Percentiles rank a stretch among this genome's conserved stretches.
Conservation (phyloP, 2,329 filamentous ascomycete species). For the Colletotrichum ledebouriae region DNA sequence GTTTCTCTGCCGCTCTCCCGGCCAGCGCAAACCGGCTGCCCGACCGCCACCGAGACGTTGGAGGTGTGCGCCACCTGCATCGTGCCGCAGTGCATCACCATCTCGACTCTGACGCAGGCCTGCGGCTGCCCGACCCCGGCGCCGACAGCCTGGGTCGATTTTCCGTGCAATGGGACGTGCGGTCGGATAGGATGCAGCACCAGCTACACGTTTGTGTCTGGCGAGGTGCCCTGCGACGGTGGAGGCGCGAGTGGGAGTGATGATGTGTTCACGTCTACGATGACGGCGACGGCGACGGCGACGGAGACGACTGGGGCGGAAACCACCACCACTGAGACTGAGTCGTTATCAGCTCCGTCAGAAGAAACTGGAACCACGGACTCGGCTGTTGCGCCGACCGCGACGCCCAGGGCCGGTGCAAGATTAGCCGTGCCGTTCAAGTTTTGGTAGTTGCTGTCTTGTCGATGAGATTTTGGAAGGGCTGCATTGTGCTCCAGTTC, state of each 20-base stretch:
- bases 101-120: constrained; percentile 49
- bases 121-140: constrained; percentile 51
- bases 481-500: too few species aligned
- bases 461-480: too few species aligned
- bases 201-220: constrained; percentile 41
- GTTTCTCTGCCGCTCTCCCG: background rate
- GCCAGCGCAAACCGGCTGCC: constrained; percentile 44
- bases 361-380: background rate
- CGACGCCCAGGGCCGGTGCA: constrained; percentile 31
- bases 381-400: background rate
- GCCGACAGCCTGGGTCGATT: constrained; percentile 48
- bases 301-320: background rate
- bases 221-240: constrained; percentile 28
- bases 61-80: constrained; percentile 53
- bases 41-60: constrained; percentile 51
- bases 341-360: background rate
- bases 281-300: background rate
- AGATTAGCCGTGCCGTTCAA: constrained; percentile 30
- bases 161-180: constrained; percentile 49
- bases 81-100: constrained; percentile 48
- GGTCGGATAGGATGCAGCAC: constrained; percentile 48
- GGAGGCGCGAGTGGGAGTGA: background rate
- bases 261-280: background rate
- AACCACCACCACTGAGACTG: background rate
- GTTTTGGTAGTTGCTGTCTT: constrained; percentile 21